Evolutionary conservation across 108 stramenopile species (phyloP).

Genomic region (Parietichytrium sp.): DNA sequence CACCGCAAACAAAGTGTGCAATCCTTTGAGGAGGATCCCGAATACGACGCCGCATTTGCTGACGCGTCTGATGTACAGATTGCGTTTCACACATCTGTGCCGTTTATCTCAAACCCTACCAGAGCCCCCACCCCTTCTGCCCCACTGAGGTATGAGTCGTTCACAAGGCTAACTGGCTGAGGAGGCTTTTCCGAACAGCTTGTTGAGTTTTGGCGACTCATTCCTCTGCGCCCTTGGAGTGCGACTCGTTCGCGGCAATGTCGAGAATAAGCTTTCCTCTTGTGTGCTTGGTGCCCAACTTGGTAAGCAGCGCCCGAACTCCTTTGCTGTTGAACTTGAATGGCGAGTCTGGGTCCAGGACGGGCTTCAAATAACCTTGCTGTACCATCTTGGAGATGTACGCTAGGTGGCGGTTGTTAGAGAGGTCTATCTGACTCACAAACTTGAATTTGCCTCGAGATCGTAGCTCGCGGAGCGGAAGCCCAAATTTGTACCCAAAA

Average conservation of each 20-base stretch:
- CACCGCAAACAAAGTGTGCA: background rate
- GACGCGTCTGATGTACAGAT: too few relatives aligned
- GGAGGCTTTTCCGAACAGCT: background rate
- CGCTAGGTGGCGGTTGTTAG: background rate
- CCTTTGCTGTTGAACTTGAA: background rate
- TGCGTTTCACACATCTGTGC: too few relatives aligned
- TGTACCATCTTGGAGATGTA: conserved; percentile 34
- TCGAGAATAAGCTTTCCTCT: conserved; percentile 7
- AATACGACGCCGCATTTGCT: conserved; percentile 11
- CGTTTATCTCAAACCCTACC: too few relatives aligned
- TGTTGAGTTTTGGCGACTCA: background rate
- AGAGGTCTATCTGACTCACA: background rate
- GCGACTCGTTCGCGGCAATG: background rate
- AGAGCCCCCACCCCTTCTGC: too few relatives aligned
- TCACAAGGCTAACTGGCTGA: too few relatives aligned
- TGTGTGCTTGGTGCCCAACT: background rate
- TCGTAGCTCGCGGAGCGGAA: background rate
- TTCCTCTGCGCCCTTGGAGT: background rate
- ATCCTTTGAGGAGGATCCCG: background rate
- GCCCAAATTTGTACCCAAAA: background rate
- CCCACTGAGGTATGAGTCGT: too few relatives aligned
- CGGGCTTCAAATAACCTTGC: background rate
- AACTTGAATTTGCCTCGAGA: background rate
- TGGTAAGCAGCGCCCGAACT: background rate
- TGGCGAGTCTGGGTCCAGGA: conserved; percentile 21